phyloP scores from a whole-genome alignment of 1,139 yeast species.

The Candida pseudocylindracea region DNA sequence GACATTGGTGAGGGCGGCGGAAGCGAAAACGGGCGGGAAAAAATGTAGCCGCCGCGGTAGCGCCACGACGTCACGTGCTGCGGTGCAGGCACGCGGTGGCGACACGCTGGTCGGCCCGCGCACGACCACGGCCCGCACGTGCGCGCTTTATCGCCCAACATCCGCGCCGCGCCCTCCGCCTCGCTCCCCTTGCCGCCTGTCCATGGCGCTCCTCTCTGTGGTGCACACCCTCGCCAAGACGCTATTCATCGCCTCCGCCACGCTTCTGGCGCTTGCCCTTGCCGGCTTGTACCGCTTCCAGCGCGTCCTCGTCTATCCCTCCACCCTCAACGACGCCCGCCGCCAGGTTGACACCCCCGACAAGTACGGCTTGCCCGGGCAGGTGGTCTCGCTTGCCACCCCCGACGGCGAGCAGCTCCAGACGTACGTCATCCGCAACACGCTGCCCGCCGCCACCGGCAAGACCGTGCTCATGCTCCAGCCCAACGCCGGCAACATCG shows the following conservation, averaged over 20 bases:
- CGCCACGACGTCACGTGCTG: background rate
- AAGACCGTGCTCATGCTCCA: constrained; percentile 62
- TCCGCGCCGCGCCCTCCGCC: no score
- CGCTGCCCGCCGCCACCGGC: constrained; percentile 11
- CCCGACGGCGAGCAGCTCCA: constrained; percentile 34
- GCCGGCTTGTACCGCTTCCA: constrained; percentile 31
- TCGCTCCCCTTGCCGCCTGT: background rate
- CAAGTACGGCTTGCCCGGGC: constrained; percentile 37
- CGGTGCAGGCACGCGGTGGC: background rate
- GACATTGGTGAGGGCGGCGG: background rate
- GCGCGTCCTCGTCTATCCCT: constrained; percentile 54
- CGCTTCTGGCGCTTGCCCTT: no score
- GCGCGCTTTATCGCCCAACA: no score
- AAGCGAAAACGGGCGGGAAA: background rate
- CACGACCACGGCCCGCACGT: no score
- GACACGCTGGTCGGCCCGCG: no score
- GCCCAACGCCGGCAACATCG: constrained; percentile 96
- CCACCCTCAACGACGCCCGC: constrained; percentile 59
- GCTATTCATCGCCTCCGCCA: no score
- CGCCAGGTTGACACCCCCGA: constrained; percentile 64
- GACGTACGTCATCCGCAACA: constrained; percentile 24
- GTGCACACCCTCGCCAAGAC: background rate
- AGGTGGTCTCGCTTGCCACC: constrained; percentile 37
- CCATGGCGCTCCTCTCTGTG: background rate
- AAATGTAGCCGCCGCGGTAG: no score